Percentiles rank a stretch among this genome's conserved stretches.
phyloP scores from a whole-genome alignment of 371 early-diverging fungal genomes.

The Mucor irregularis region DNA sequence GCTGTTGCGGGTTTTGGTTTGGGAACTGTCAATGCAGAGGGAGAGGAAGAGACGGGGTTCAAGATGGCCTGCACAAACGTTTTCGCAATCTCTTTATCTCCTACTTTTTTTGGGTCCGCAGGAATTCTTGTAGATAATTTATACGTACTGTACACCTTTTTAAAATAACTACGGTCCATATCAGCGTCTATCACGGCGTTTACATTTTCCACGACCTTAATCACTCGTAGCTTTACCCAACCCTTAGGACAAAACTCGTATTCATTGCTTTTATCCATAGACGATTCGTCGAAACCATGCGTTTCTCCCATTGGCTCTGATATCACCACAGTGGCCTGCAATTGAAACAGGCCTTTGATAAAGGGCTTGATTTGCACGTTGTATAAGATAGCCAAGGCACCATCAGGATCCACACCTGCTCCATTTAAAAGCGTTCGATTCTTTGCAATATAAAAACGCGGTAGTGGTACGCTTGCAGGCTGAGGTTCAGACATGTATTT shows the following conservation, averaged over 20 bases:
- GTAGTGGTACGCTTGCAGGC: constrained; percentile 21
- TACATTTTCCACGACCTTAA: constrained; percentile 26
- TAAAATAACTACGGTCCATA: constrained; percentile 37
- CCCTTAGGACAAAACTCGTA: constrained; percentile 41
- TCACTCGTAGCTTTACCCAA: constrained; percentile 37
- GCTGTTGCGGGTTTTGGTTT: background rate
- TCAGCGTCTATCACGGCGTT: constrained; percentile 25
- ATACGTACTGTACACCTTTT: constrained; percentile 35
- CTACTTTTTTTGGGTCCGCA: constrained; percentile 29
- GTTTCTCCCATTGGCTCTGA: constrained; percentile 37
- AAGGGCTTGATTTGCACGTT: constrained; percentile 22
- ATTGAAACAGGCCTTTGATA: constrained; percentile 5
- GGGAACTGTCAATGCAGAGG: background rate
- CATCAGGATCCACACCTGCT: constrained; percentile 30
- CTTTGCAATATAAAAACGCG: constrained; percentile 47
- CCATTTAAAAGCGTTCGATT: constrained; percentile 40
- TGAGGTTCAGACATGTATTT: constrained; percentile 11
- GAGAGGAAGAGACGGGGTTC: constrained; percentile 3
- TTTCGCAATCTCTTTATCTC: constrained; percentile 24
- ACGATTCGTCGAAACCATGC: constrained; percentile 29
- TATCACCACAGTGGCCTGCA: constrained; percentile 32
- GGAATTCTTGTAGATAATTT: constrained; percentile 23
- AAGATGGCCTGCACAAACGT: constrained; percentile 26
- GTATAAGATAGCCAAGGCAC: constrained; percentile 27
- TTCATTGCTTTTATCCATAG: constrained; percentile 17